Base-by-base conservation (phyloP, 306 rosid genomes). In the Cucumis hystrix region DNA sequence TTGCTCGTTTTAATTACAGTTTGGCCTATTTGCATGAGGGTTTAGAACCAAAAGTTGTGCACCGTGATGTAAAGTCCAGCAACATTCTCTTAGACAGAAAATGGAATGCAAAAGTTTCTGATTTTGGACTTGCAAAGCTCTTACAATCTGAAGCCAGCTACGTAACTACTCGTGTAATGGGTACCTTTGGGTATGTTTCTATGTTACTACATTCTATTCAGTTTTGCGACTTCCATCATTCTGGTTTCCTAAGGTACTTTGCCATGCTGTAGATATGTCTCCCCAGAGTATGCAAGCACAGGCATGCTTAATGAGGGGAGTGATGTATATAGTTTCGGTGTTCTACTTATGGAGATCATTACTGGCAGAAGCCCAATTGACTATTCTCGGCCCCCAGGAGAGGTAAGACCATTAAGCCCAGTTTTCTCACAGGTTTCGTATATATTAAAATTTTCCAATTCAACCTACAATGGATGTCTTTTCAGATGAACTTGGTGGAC, bases 221-320 rank as follows among this genome's bases (percentile, higher is more conserved):
- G 35, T 66, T 45, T 33, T 45, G 10, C 35, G 45, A 77, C 30
- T 16, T 25, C 49, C 23, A 30, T 62, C 66, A 14, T 52, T 62
- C 72, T 52, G 9, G 74, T 16, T 13, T 28, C 49, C 43, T 74
- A 20, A 78, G 69, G 18, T 60, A 60, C 55, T 49, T 60, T 39
- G 63, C 17, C 11, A 17, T 73, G 77, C 37, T 86, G 86, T 84
- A 95, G 98, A 69, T 95, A 95, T 75, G 99, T 95, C 60, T 91
- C 99, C 56, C 99, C 99, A 7, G 99, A 95, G 84, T 95, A 92
- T 74, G 99, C 97, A 55, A 92, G 93, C 90, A 90, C 99, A 0
- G 99, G 99, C 30, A 90, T 95, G 99, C 97, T 95, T 30, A 95
- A 91, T 7, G 99, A 95, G 85, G 90, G 97, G 25, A 90, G 95